Conservation (phyloP, 2,329 filamentous ascomycete species). For the Penicillium glabrum region DNA sequence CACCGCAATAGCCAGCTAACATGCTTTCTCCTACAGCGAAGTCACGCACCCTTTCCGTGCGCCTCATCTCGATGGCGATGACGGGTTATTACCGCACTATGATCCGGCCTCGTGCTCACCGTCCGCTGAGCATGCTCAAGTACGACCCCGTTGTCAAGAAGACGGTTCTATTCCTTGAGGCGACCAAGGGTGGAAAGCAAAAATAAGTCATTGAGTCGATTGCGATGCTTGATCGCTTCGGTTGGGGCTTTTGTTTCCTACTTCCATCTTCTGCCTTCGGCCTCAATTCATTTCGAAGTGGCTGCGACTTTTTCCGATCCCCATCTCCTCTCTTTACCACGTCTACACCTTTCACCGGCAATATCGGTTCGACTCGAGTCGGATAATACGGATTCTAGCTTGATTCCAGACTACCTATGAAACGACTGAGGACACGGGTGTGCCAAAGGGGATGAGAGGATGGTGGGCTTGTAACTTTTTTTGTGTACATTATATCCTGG, state of each 20-base stretch:
- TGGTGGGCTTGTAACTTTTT: conserved; percentile 8
- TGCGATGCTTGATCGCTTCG: not conserved
- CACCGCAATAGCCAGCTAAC: conserved; percentile 2
- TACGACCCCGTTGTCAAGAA: conserved; percentile 97
- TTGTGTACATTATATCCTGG: conserved; percentile 27
- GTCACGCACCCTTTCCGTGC: conserved; percentile 87
- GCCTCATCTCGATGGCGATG: conserved; percentile 97
- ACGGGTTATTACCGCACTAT: conserved; percentile 97
- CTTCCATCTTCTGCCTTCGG: not conserved
- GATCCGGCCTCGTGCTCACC: conserved; percentile 73
- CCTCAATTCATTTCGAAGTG: not conserved
- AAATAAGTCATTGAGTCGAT: conserved; percentile 28
- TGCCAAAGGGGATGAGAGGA: not conserved
- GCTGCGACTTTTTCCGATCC: not conserved
- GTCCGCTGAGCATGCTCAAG: conserved; percentile 95
- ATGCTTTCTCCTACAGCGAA: conserved; percentile 60
- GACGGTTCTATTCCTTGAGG: conserved; percentile 93
- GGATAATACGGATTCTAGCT: not conserved
- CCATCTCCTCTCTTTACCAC: not conserved
- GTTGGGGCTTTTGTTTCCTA: not conserved
- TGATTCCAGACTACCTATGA: not conserved
- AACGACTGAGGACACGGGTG: not conserved
- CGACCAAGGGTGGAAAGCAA: conserved; percentile 71
- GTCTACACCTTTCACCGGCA: not conserved
- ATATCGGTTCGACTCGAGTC: not conserved